Conservation (phyloP, 2,329 filamentous ascomycete species). For the Pezicula carpinea region DNA sequence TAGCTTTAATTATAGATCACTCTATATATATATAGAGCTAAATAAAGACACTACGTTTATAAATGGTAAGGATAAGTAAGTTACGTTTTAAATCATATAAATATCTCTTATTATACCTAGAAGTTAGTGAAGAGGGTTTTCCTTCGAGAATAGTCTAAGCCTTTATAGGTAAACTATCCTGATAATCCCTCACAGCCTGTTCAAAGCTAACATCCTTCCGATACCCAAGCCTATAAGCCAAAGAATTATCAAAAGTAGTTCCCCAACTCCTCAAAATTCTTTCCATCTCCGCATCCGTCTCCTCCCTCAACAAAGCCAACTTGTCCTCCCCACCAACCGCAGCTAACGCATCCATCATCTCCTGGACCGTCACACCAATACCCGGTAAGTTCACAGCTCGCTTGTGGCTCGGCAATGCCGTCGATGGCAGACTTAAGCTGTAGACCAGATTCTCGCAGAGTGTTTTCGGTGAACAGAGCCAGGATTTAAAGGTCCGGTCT, state of each 20-base stretch:
- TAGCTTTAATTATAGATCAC: too few relatives aligned
- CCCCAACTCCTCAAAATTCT: conserved; percentile 57
- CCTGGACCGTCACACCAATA: conserved; percentile 51
- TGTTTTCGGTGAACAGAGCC: conserved; percentile 48
- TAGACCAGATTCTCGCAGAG: conserved; percentile 49
- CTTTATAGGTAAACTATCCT: conserved; percentile 18
- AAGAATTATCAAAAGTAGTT: conserved; percentile 48
- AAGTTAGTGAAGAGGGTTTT: too few relatives aligned
- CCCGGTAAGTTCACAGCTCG: conserved; percentile 56
- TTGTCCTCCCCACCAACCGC: conserved; percentile 51
- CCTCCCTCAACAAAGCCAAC: conserved; percentile 47
- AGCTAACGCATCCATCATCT: conserved; percentile 54
- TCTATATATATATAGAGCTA: too few relatives aligned
- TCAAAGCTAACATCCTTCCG: conserved; percentile 47
- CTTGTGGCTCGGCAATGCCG: conserved; percentile 39
- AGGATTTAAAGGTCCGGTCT: conserved; percentile 46
- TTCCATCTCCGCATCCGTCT: conserved; percentile 48
- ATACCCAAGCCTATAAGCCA: conserved; percentile 46
- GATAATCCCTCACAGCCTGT: conserved; percentile 50
- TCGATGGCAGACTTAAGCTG: conserved; percentile 34
- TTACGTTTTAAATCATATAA: too few relatives aligned
- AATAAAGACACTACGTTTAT: too few relatives aligned
- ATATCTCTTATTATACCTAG: too few relatives aligned
- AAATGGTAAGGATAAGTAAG: too few relatives aligned
- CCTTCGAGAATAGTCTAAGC: too few relatives aligned